phyloP scores from a whole-genome alignment of 352 stramenopile genomes.

The Phytopythium helicoides region DNA sequence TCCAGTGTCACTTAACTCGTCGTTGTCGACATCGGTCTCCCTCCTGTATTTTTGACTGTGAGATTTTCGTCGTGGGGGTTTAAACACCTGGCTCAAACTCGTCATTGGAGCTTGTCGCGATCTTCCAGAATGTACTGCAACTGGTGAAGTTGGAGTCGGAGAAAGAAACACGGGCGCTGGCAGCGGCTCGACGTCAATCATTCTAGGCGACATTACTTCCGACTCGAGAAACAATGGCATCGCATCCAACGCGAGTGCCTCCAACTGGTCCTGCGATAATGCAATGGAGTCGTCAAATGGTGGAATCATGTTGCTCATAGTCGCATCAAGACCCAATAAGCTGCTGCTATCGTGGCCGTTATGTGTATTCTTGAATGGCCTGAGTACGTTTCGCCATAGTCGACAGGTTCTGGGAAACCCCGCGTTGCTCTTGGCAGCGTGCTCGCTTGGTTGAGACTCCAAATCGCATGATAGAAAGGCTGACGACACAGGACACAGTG shows the following conservation, averaged over 20 bases:
- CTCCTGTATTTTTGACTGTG: no score
- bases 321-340: constrained; percentile 5
- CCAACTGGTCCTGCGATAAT: constrained; percentile 21
- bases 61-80: no score
- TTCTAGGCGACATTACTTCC: constrained; percentile 13
- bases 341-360: constrained; percentile 7
- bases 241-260: constrained; percentile 31
- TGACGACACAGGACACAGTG: constrained; percentile 36
- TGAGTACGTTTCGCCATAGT: constrained; percentile 5
- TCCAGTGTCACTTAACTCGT: no score
- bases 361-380: not conserved
- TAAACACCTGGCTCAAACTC: no score
- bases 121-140: no score
- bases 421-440: not conserved
- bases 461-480: constrained; percentile 16
- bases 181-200: constrained; percentile 6
- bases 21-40: no score
- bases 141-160: not conserved
- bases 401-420: not conserved
- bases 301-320: constrained; percentile 3
- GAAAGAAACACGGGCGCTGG: not conserved
- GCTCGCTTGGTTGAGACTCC: not conserved
- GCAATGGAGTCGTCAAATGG: constrained; percentile 14
- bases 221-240: constrained; percentile 30
- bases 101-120: no score